A percentile compares a stretch with the other conserved stretches of the same genome.
Conservation (phyloP, 2,329 filamentous ascomycete genomes). For the Penicillium brevicompactum region DNA sequence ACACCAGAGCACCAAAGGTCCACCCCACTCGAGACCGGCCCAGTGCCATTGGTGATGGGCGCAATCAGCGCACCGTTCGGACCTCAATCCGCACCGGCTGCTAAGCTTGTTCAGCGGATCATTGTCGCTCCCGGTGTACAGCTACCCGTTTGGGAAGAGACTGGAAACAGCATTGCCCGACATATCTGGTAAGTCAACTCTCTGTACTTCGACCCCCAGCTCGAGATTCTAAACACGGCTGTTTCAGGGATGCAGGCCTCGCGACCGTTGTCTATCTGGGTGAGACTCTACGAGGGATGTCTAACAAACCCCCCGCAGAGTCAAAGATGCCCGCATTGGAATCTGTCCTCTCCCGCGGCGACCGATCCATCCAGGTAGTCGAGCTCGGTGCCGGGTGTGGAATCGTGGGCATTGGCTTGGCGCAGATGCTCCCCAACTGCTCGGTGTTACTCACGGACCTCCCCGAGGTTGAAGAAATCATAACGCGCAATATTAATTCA, state of each 20-base stretch:
- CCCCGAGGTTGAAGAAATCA: slow-evolving; percentile 63
- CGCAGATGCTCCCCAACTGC: slow-evolving; percentile 54
- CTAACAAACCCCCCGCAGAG: not conserved
- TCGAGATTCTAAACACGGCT: slow-evolving; percentile 6
- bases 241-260: slow-evolving; percentile 59
- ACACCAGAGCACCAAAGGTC: slow-evolving; percentile 23
- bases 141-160: slow-evolving; percentile 66
- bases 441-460: slow-evolving; percentile 66
- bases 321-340: slow-evolving; percentile 31
- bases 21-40: not conserved
- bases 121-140: slow-evolving; percentile 39
- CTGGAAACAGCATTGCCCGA: slow-evolving; percentile 70
- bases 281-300: not conserved
- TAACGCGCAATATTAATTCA: slow-evolving; percentile 56
- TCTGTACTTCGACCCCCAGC: not conserved
- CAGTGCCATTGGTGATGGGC: slow-evolving; percentile 55
- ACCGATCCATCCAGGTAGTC: slow-evolving; percentile 52
- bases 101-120: slow-evolving; percentile 58
- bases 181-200: slow-evolving; percentile 63
- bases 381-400: slow-evolving; percentile 71
- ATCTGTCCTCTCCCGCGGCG: slow-evolving; percentile 34
- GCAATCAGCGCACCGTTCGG: slow-evolving; percentile 56
- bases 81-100: slow-evolving; percentile 44
- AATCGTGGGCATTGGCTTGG: slow-evolving; percentile 66
- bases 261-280: slow-evolving; percentile 56